Base-by-base conservation (phyloP, 345 rosid genomes). In the Salix exigua region DNA sequence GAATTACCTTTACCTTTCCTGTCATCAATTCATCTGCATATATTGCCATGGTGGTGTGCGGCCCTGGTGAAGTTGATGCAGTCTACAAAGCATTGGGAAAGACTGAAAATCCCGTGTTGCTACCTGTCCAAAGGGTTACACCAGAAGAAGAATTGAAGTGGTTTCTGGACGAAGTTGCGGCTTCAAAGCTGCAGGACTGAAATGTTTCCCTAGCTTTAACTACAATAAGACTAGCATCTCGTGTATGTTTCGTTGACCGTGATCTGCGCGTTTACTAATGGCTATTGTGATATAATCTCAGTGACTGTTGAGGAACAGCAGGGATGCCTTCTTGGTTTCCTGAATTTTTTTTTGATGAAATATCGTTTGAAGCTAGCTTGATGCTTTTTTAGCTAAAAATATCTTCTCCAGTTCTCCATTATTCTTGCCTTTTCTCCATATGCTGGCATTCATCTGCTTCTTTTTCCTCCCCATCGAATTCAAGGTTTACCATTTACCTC, bases 1-100 rank as follows among this genome's bases (percentile, higher is more conserved):
- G 97, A 72, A 92, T 92, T 77, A 89, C 96, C 0, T 87, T 91
- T 73, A 90, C 96, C 5, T 88, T 90, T 70, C 98, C 98, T 1
- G 91, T 89, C 4, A 92, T 94, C 87, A 94, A 91, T 81, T 86
- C 97, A 4, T 83, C 98, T 48, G 88, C 88, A 7, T 75, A 90
- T 75, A 72, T 87, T 71, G 97, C 96, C 28, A 73, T 92, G 16
- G 94, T 94, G 46, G 88, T 87, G 28, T 77, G 85, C 44, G 92
- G 98, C 48, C 79, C 88, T 12, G 96, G 89, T 16, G 83, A 92
- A 82, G 91, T 88, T 4, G 87, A 74, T 60, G 84, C 90, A 0
- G 94, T 94, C 72, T 81, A 83, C 31, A 60, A 78, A 61, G 96
- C 94, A 23, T 55, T 89, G 75, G 85, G 82, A n/a, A 68, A 75